These are phyloP conservation scores for Tulasnella sp. DNA, from an alignment of 768 basidiomycete genomes.

Conservation along the genomic window DNA sequence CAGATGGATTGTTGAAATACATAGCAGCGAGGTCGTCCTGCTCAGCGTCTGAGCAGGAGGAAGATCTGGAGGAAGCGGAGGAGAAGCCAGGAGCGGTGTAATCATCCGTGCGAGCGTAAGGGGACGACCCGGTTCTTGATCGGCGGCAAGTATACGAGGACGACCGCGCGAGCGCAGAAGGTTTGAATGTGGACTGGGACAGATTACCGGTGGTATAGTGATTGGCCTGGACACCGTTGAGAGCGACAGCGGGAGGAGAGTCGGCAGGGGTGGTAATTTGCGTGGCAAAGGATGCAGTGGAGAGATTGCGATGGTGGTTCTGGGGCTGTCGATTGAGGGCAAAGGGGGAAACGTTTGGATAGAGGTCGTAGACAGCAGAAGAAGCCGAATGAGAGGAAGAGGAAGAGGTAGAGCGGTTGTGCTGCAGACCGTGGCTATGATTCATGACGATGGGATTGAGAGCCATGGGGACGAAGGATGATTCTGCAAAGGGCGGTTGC, in stretches of 20 bases:
- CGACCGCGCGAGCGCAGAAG: neutral
- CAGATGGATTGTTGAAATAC: neutral
- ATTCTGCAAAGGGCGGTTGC: too few species aligned
- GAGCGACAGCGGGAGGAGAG: conserved; percentile 15
- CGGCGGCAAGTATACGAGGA: neutral
- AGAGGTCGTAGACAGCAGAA: neutral
- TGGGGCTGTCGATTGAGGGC: conserved; percentile 1
- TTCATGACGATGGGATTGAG: too few species aligned
- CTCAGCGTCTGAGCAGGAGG: conserved; percentile 11
- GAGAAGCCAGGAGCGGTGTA: conserved; percentile 8
- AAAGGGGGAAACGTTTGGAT: neutral
- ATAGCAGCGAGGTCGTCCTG: conserved; percentile 4
- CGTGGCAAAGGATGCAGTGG: conserved; percentile 13
- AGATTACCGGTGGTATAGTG: neutral
- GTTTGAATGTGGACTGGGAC: conserved; percentile 15
- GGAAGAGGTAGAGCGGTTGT: neutral
- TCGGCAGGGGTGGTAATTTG: conserved; percentile 18
- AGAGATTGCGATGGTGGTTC: conserved; percentile 6
- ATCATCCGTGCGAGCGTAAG: conserved; percentile 8
- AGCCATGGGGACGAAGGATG: too few species aligned
- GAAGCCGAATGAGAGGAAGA: conserved; percentile 3
- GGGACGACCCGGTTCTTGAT: neutral
- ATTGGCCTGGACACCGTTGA: conserved; percentile 1
- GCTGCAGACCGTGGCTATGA: too few species aligned
- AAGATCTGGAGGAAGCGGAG: conserved; percentile 5